These are phyloP conservation scores for Cercospora brassicicola DNA, from an alignment of 2,329 filamentous ascomycete species.

Conservation along the genomic window DNA sequence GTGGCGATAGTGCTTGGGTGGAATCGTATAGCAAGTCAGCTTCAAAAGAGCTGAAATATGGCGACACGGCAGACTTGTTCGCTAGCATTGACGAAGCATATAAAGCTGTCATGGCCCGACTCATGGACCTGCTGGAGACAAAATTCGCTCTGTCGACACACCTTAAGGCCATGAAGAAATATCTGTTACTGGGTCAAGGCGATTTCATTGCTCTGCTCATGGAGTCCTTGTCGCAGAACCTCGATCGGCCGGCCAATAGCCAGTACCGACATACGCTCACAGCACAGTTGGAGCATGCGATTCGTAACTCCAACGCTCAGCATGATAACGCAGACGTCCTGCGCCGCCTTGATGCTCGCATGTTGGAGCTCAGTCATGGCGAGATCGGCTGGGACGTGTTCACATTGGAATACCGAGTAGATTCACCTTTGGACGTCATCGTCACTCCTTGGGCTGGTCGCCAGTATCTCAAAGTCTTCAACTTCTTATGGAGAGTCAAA, in stretches of 20 bases:
- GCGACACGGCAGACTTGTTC: slow-evolving; percentile 87
- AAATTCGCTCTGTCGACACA: slow-evolving; percentile 97
- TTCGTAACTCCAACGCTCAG: slow-evolving; percentile 94
- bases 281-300: slow-evolving; percentile 95
- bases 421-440: slow-evolving; percentile 92
- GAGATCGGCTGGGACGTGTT: slow-evolving; percentile 99
- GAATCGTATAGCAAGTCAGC: slow-evolving; percentile 91
- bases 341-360: slow-evolving; percentile 88
- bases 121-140: slow-evolving; percentile 88
- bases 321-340: slow-evolving; percentile 91
- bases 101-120: slow-evolving; percentile 93
- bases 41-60: slow-evolving; percentile 87
- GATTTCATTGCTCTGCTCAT: slow-evolving; percentile 97
- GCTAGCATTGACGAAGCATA: slow-evolving; percentile 95
- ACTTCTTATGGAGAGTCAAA: slow-evolving; percentile 98
- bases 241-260: slow-evolving; percentile 92
- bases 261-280: slow-evolving; percentile 96
- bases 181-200: slow-evolving; percentile 88
- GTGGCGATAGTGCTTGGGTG: slow-evolving; percentile 91
- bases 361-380: slow-evolving; percentile 93
- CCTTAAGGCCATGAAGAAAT: slow-evolving; percentile 86
- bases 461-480: slow-evolving; percentile 98
- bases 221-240: slow-evolving; percentile 89
- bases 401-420: slow-evolving; percentile 97
- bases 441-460: slow-evolving; percentile 94